phyloP scores from a whole-genome alignment of 148 eudicot species.

The Cornus florida region DNA sequence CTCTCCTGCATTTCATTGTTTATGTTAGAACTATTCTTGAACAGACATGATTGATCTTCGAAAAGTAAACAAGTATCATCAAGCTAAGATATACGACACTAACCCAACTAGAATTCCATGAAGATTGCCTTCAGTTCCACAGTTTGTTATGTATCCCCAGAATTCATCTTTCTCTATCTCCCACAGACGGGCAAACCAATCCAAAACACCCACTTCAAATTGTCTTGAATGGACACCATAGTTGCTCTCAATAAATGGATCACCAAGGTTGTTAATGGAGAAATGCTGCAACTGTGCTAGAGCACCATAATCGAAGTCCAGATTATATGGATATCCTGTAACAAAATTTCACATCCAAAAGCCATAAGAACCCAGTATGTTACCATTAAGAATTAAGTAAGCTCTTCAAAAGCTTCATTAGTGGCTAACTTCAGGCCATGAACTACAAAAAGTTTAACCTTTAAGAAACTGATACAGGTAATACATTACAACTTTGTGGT shows the following conservation, averaged over 20 bases:
- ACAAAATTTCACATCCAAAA: background rate
- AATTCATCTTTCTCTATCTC: constrained; percentile 84
- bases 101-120: constrained; percentile 94
- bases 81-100: constrained; percentile 29
- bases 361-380: background rate
- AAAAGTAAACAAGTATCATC: background rate
- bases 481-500: background rate
- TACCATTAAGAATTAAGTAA: background rate
- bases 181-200: constrained; percentile 99
- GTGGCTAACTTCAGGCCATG: background rate
- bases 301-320: constrained; percentile 96
- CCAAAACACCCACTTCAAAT: constrained; percentile 98
- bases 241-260: constrained; percentile 98
- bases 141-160: constrained; percentile 98
- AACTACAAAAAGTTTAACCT: background rate
- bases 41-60: background rate
- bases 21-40: background rate
- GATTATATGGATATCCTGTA: constrained; percentile 85
- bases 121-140: constrained; percentile 99
- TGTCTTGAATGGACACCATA: constrained; percentile 98
- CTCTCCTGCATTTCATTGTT: constrained; percentile 44
- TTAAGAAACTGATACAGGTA: background rate
- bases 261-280: constrained; percentile 95
- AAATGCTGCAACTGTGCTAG: constrained; percentile 86
- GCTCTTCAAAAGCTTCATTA: background rate